Base-by-base conservation (phyloP, 768 basidiomycete species). In the Pulveroboletus ravenelii region DNA sequence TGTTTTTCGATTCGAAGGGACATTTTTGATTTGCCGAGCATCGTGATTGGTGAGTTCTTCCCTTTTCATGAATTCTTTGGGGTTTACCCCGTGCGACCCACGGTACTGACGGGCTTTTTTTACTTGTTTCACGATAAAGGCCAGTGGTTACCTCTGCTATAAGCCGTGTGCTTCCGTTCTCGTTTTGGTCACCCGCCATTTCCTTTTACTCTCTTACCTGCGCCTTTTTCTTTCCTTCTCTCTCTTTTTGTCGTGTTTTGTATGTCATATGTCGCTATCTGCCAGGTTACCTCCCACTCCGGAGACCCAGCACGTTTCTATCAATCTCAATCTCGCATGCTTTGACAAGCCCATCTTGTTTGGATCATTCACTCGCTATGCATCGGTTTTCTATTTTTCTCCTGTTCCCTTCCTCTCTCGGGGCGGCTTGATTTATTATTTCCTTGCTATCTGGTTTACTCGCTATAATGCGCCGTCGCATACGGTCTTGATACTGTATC, bases 1-100 rank as follows among this genome's bases (percentile, higher is more conserved):
- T 96, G 94, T 67, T 96, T 96, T 67, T 93, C 92, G 48, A 93
- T 99, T 65, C 80, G 93, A 60, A 74, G 95, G 57, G 95, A 98
- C 64, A 74, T 95, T 23, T 93, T 93, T 59, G 91, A 93, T 73
- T 72, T 93, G 44, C 91, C 91, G 10, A 90, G 87, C 66, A 78
- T 92, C 52, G 87, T 93, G 44, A 91, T 93, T 54, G 90, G 90
- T 88, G 57, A 40, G 82, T 5, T 10, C 8, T 8, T 14, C 12
- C 8, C 3, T 15, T 10, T 6, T 20, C 8, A 15, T 18, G 6
- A 1, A 8, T 9, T 13, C 3, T 49, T 45, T 35, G n/a, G 23
- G 15, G 12, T 45, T 12, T 35, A 45, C 44, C 18, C 23, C 20
- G 14, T 30, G 6, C n/a, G 20, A 48, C 18, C 15, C 8, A 20